Conservation (phyloP, 1,284 basidiomycete genomes). For the Exsudoporus floridanus region DNA sequence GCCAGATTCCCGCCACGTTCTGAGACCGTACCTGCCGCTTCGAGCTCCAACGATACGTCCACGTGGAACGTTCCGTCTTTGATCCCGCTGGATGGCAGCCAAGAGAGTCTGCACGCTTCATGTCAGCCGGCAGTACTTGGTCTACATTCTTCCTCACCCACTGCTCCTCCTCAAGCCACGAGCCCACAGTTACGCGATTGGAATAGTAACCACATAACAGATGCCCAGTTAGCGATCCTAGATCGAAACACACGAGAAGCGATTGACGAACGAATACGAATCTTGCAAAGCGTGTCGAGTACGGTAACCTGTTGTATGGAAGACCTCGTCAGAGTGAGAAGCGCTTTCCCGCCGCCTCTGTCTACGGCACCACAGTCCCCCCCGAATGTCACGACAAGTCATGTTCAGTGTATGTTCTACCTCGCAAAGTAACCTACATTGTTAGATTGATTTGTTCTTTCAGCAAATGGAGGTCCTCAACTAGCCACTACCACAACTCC, state of each 20-base stretch:
- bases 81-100: conserved; percentile 50
- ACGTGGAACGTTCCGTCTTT: conserved; percentile 44
- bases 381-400: not conserved
- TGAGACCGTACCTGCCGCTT: conserved; percentile 9
- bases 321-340: conserved; percentile 73
- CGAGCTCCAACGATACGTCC: conserved; percentile 10
- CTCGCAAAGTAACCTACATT: not conserved
- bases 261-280: conserved; percentile 77
- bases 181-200: conserved; percentile 12
- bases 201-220: conserved; percentile 45
- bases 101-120: conserved; percentile 7
- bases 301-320: conserved; percentile 70
- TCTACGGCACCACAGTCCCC: conserved; percentile 1
- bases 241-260: conserved; percentile 71
- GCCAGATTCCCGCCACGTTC: conserved; percentile 1
- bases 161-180: not conserved
- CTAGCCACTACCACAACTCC: not conserved
- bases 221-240: conserved; percentile 57
- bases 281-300: conserved; percentile 72
- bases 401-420: conserved; percentile 18
- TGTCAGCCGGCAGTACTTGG: conserved; percentile 3
- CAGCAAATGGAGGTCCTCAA: conserved; percentile 4
- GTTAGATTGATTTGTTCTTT: conserved; percentile 7
- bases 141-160: not conserved
- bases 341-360: conserved; percentile 52